Conservation (phyloP, 495 filamentous ascomycete genomes). For the Jackrogersella multiformis region DNA sequence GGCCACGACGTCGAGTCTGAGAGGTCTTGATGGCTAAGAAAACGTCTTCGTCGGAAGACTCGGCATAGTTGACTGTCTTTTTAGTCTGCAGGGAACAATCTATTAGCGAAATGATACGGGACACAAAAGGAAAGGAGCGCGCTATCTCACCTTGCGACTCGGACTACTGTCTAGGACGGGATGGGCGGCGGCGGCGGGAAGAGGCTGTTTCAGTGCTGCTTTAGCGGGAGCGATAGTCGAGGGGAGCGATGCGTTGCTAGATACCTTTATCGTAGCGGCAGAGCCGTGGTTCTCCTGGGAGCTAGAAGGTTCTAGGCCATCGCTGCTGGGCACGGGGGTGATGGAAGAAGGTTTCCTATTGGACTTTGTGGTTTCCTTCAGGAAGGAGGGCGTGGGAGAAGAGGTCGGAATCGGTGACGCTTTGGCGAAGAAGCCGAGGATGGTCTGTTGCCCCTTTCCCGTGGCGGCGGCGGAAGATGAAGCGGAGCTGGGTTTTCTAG, state of each 20-base stretch:
- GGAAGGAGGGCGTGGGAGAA: slow-evolving; percentile 45
- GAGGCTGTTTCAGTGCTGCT: slow-evolving; percentile 46
- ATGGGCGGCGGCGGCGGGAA: slow-evolving; percentile 23
- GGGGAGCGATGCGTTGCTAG: slow-evolving; percentile 49
- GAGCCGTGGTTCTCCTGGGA: slow-evolving; percentile 62
- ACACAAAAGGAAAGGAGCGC: background rate
- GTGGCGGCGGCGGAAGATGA: slow-evolving; percentile 44
- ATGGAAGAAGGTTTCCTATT: slow-evolving; percentile 59
- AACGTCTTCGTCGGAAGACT: slow-evolving; percentile 69
- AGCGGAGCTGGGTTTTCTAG: slow-evolving; percentile 50
- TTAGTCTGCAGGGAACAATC: slow-evolving; percentile 51
- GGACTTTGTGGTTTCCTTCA: slow-evolving; percentile 58
- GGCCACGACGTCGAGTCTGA: slow-evolving; percentile 45
- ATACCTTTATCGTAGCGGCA: slow-evolving; percentile 56
- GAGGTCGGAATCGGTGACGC: slow-evolving; percentile 44
- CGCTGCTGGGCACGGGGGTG: slow-evolving; percentile 86
- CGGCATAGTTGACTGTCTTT: slow-evolving; percentile 70
- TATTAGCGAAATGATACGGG: slow-evolving; percentile 7
- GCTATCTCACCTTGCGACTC: slow-evolving; percentile 63
- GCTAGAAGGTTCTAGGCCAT: slow-evolving; percentile 65
- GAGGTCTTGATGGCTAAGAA: slow-evolving; percentile 55
- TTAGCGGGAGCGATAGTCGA: slow-evolving; percentile 51
- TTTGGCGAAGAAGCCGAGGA: slow-evolving; percentile 87
- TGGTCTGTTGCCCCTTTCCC: slow-evolving; percentile 79
- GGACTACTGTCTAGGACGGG: slow-evolving; percentile 62